Base-by-base conservation (phyloP, 148 eudicot species). In the Rhododendron mucronatum region DNA sequence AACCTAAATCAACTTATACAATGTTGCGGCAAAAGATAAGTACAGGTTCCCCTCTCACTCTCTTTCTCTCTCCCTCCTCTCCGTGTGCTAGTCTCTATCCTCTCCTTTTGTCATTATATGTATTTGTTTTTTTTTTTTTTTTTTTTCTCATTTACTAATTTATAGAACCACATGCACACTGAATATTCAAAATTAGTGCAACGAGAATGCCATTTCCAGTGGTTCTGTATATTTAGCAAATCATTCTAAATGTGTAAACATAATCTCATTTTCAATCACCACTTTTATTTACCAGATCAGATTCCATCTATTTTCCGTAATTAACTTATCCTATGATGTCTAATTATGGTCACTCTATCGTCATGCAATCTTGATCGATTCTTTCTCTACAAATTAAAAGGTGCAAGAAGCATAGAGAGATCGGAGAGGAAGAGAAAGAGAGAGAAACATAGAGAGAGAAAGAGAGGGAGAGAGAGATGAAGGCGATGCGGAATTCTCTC, bases 401-500 rank as follows among this genome's bases (percentile, higher is more conserved):
- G 75, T 28, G 0, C 75, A 26, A 5, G 4, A 26, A 4, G 13
- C 75, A 69, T 4, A 71, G 7, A 67, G 35, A 67, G 13, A 26
- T 9, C 11, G 5, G 35, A 65, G 14, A 59, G 65, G 18, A 3
- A 57, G 6, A 59, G n/a, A 59, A 8, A 21, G 5, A 80, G 37
- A 35, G 20, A 48, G 48, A 79, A 21, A 63, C 18, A 23, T 11
- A 59, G 65, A 41, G 12, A 35, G 30, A 33, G 18, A 81, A 63
- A 84, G 35, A 33, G 63, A 59, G 12, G 74, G 75, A 59, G 65
- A 82, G 39, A 78, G 76, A 77, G 69, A 85, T 82, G 88, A 82
- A 78, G 78, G n/a, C 20, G 35, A 6, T 75, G 35, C 5, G 15
- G 3, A 91, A 90, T 57, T 82, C 90, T 76, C 13, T 88, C 10